Base-by-base conservation (phyloP, 2,329 filamentous ascomycete species). In the Monilinia fructigena region DNA sequence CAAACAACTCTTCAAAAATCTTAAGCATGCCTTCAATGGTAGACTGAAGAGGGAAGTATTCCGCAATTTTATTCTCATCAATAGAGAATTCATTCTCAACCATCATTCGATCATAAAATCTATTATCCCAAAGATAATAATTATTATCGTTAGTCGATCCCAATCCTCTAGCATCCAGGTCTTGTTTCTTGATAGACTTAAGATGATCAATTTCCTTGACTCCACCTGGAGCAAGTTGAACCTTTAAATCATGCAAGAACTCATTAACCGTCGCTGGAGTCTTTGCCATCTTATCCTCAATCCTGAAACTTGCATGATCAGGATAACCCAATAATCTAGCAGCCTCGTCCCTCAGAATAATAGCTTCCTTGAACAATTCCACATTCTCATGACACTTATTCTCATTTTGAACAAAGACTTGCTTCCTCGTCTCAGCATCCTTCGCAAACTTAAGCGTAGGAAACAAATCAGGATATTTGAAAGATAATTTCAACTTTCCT, bases 261-360 rank as follows among this genome's bases (percentile, higher is more conserved):
- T 86, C 83, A 70, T 89, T 84, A 14, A 95, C 91, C 0, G 85
- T 89, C 74, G 86, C 83, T 1, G 89, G 84, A 1, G 83, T 87
- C 82, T 93, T 93, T 56, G 91, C 90, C 91, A 95, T 95, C 83
- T 93, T 94, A 73, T 91, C 87, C 74, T 93, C 90, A 50, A 95
- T 89, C 56, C 85, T 82, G 77, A 93, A 88, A 58, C 87, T 84
- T 23, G 91, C 91, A 75, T 94, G 90, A 74, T 92, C 87, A 7
- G 86, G 83, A 77, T 93, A 95, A 16, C 90, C 90, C 1, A 94
- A 82, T 58, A 94, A 82, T 62, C 89, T 85, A 16, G 91, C 92
- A 23, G 87, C 89, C 77, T 94, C 90, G 72, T 94, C 90, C 12
- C 92, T 87, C 35, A 94, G 85, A 14, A 88, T 78, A 62, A 95